phyloP scores from a whole-genome alignment of 495 filamentous ascomycete species.

The Tricharina praecox region DNA sequence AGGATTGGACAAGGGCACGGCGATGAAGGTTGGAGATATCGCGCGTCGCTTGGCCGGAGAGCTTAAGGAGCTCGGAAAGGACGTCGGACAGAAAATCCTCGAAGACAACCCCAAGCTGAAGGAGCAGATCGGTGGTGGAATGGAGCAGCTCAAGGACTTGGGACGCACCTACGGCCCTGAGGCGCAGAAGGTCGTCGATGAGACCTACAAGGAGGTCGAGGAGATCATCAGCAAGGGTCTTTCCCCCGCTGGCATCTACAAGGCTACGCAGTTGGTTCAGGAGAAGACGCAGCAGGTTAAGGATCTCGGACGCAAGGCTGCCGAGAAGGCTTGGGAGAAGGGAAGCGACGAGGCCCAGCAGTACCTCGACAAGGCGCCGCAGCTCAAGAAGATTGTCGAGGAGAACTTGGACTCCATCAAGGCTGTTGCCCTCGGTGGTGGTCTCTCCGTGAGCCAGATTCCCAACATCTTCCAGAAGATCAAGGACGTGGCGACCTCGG shows the following conservation, averaged over 20 bases:
- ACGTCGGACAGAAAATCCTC: constrained; percentile 40
- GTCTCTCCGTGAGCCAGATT: constrained; percentile 31
- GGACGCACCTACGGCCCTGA: constrained; percentile 48
- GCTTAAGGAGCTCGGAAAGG: constrained; percentile 38
- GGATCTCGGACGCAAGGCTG: constrained; percentile 33
- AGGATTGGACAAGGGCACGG: constrained; percentile 37
- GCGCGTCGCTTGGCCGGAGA: constrained; percentile 36
- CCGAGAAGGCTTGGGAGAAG: constrained; percentile 45
- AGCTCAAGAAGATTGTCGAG: constrained; percentile 46
- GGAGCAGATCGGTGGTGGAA: constrained; percentile 46
- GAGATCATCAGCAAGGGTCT: constrained; percentile 39
- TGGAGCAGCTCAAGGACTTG: constrained; percentile 45
- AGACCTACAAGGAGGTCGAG: constrained; percentile 44
- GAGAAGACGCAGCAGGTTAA: constrained; percentile 45
- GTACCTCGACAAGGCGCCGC: constrained; percentile 47
- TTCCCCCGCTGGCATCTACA: constrained; percentile 32
- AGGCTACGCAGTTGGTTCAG: constrained; percentile 42
- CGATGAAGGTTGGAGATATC: constrained; percentile 35
- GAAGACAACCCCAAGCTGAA: constrained; percentile 50
- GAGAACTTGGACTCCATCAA: constrained; percentile 44
- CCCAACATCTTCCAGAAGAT: constrained; percentile 34
- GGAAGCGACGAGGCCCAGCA: constrained; percentile 44
- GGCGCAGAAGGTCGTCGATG: constrained; percentile 49
- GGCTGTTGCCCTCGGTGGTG: constrained; percentile 16
- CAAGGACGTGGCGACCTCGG: constrained; percentile 35